Evolutionary conservation across 805 yeast species (phyloP).

Genomic region (Deakozyma indianensis): DNA sequence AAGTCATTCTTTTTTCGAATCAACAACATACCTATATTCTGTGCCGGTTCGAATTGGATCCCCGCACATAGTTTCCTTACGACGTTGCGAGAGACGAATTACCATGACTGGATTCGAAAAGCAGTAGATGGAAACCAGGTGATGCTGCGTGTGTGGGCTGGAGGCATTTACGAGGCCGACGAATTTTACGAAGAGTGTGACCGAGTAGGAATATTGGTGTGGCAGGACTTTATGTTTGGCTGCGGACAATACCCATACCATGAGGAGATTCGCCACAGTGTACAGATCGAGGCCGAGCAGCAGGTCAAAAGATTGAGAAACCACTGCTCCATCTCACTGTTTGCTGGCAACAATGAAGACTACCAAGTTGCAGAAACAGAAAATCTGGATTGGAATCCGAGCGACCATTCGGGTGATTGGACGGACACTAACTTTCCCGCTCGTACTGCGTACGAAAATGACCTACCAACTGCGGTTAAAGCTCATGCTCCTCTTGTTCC

Average conservation of each 20-base stretch:
- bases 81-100: conserved; percentile 22
- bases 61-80: conserved; percentile 31
- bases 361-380: conserved; percentile 30
- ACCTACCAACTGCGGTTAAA: conserved; percentile 24
- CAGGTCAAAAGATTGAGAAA: conserved; percentile 30
- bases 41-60: conserved; percentile 34
- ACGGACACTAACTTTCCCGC: conserved; percentile 25
- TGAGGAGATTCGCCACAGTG: conserved; percentile 22
- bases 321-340: conserved; percentile 26
- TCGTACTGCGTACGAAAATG: conserved; percentile 26
- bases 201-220: conserved; percentile 29
- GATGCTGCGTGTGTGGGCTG: conserved; percentile 37
- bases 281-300: conserved; percentile 24
- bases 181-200: conserved; percentile 31
- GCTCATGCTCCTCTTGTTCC: conserved; percentile 17
- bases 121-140: conserved; percentile 28
- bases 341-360: conserved; percentile 34
- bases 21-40: conserved; percentile 26
- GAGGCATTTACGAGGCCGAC: conserved; percentile 32
- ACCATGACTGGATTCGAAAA: conserved; percentile 23
- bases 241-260: conserved; percentile 41
- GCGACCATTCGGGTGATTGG: background rate
- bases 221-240: conserved; percentile 48
- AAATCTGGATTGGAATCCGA: conserved; percentile 18
- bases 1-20: conserved; percentile 29